phyloP scores from a whole-genome alignment of 1,139 yeast genomes.

The Geotrichum cucujoidarum region DNA sequence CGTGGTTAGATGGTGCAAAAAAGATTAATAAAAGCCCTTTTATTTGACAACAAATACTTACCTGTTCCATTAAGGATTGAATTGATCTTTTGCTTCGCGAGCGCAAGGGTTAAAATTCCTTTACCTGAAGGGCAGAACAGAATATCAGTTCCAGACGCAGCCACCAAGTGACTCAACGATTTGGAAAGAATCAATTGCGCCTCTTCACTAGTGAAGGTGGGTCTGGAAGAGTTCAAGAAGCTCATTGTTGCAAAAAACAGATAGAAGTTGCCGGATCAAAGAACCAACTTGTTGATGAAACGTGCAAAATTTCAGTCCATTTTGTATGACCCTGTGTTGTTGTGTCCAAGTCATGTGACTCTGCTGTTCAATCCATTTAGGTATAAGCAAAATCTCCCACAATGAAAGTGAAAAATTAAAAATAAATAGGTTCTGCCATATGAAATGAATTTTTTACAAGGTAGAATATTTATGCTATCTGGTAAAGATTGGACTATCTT shows the following conservation, averaged over 20 bases:
- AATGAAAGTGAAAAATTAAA: no score
- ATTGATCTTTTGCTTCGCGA: conserved; percentile 22
- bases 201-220: conserved; percentile 23
- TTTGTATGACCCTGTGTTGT: no score
- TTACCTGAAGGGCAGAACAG: conserved; percentile 22
- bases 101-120: conserved; percentile 23
- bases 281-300: no score
- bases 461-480: no score
- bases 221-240: background rate
- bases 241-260: background rate
- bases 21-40: background rate
- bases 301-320: no score
- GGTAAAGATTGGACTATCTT: no score
- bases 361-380: no score
- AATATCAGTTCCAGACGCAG: conserved; percentile 20
- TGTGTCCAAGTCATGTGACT: no score
- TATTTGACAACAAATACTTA: background rate
- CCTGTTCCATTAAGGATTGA: conserved; percentile 22
- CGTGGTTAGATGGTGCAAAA: no score
- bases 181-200: conserved; percentile 21
- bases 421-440: no score
- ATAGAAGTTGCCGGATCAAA: background rate
- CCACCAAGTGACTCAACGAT: conserved; percentile 18
- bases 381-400: no score
- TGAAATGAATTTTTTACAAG: no score